A percentile compares a stretch with the other conserved stretches of the same genome.
phyloP scores from a whole-genome alignment of 2,329 filamentous ascomycete species.

The Aureobasidium vineae region DNA sequence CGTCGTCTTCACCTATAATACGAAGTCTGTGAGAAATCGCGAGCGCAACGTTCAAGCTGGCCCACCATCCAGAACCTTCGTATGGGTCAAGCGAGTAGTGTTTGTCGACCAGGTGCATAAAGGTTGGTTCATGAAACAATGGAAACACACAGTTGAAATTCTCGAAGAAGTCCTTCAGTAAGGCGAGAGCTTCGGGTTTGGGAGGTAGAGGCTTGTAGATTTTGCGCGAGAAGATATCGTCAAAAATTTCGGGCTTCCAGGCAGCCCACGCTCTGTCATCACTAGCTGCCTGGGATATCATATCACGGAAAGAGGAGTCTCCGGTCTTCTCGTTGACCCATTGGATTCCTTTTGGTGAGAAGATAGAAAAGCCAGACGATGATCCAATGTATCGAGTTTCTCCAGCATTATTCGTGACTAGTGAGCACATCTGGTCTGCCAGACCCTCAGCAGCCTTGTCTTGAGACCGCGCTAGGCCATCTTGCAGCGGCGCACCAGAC shows the following conservation, averaged over 20 bases:
- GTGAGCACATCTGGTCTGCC: slow-evolving; percentile 98
- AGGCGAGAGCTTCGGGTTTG: slow-evolving; percentile 80
- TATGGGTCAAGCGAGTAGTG: slow-evolving; percentile 94
- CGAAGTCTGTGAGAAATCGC: slow-evolving; percentile 91
- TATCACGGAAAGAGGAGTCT: slow-evolving; percentile 90
- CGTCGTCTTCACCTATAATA: slow-evolving; percentile 91
- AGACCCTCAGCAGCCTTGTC: slow-evolving; percentile 72
- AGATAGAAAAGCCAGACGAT: slow-evolving; percentile 97
- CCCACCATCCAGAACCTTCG: slow-evolving; percentile 97
- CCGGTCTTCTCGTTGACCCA: slow-evolving; percentile 99
- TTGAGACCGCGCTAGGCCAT: slow-evolving; percentile 43
- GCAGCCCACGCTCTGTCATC: slow-evolving; percentile 95
- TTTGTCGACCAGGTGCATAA: slow-evolving; percentile 93
- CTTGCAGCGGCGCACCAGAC: slow-evolving; percentile 51
- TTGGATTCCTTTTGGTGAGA: slow-evolving; percentile 95
- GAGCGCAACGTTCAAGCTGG: slow-evolving; percentile 86
- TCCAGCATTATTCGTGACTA: slow-evolving; percentile 91
- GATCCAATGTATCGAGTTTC: slow-evolving; percentile 97
- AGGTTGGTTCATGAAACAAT: slow-evolving; percentile 94
- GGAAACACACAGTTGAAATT: slow-evolving; percentile 99
- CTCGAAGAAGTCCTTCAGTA: slow-evolving; percentile 92
- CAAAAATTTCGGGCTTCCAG: slow-evolving; percentile 97
- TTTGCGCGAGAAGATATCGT: slow-evolving; percentile 81
- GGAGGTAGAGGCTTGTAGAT: slow-evolving; percentile 80
- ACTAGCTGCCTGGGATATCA: slow-evolving; percentile 83